These are phyloP conservation scores for Hippophae rhamnoides DNA, from an alignment of 306 rosid genomes.

Conservation along the genomic window DNA sequence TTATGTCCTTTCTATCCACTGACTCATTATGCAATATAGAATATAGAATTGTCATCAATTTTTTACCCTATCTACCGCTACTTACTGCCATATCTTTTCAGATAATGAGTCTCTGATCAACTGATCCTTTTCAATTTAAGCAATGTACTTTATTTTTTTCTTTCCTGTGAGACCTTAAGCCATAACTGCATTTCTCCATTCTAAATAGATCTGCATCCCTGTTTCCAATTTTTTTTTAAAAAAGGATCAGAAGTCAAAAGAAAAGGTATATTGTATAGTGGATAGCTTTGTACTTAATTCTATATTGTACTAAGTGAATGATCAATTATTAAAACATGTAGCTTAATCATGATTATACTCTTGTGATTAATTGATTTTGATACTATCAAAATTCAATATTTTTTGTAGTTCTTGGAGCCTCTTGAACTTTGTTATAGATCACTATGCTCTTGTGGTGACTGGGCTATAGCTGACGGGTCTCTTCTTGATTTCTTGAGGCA, in stretches of 20 bases:
- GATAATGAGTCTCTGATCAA: not conserved
- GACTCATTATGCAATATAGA: not conserved
- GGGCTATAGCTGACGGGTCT: conserved; percentile 85
- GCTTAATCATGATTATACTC: not conserved
- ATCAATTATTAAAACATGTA: not conserved
- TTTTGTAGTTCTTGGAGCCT: conserved; percentile 77
- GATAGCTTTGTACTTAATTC: not conserved
- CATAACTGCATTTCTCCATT: not conserved
- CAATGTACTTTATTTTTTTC: not conserved
- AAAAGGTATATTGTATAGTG: not conserved
- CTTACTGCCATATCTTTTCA: not conserved
- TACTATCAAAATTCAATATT: conserved; percentile 28
- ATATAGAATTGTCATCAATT: not conserved
- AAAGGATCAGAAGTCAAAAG: not conserved
- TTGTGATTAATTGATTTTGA: not conserved
- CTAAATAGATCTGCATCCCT: not conserved
- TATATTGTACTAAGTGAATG: not conserved
- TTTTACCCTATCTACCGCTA: not conserved
- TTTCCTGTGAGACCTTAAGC: not conserved
- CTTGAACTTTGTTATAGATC: conserved; percentile 92
- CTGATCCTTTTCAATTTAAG: not conserved
- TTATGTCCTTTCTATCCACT: not conserved
- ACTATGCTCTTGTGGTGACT: conserved; percentile 82
- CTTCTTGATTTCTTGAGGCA: conserved; percentile 96
- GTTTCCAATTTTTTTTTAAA: not conserved